A percentile compares a stretch with the other conserved stretches of the same genome.
Evolutionary conservation across 129 eudicot genomes (phyloP).

Genomic region (Flaveria trinervia): DNA sequence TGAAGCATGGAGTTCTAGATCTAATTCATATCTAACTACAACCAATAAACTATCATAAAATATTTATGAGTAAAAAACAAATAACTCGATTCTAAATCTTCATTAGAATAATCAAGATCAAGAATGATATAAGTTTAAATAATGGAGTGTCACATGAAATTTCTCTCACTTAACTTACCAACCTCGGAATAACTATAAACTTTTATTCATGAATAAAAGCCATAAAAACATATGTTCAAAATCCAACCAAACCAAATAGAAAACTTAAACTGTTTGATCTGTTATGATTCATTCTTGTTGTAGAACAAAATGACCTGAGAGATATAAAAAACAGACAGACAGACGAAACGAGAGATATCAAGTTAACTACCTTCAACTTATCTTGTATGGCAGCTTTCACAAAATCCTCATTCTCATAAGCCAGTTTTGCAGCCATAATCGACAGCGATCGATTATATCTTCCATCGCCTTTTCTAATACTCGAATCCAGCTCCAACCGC

Average conservation of each 20-base stretch:
- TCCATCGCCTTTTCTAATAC: slow-evolving; percentile 31
- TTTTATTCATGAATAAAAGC: neutral
- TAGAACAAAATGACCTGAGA: neutral
- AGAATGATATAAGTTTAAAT: neutral
- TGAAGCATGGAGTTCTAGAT: slow-evolving; percentile 14
- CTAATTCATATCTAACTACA: slow-evolving; percentile 7
- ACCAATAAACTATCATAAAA: neutral
- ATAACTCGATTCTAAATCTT: neutral
- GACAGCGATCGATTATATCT: slow-evolving; percentile 47
- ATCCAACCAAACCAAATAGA: neutral
- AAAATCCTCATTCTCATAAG: slow-evolving; percentile 57
- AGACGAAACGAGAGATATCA: neutral
- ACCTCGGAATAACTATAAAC: neutral
- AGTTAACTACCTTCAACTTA: slow-evolving; percentile 56
- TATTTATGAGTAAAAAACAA: neutral
- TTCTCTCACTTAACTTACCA: slow-evolving; percentile 2
- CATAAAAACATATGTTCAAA: neutral
- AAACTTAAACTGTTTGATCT: neutral
- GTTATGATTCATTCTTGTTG: neutral
- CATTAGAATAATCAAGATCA: slow-evolving; percentile 5
- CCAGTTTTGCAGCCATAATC: slow-evolving; percentile 68
- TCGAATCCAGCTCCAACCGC: slow-evolving; percentile 46
- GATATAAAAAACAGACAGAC: neutral
- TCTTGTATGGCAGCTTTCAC: slow-evolving; percentile 42
- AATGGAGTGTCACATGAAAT: neutral